Conservation (phyloP, 2,329 filamentous ascomycete genomes). For the Xylariaceae sp. region DNA sequence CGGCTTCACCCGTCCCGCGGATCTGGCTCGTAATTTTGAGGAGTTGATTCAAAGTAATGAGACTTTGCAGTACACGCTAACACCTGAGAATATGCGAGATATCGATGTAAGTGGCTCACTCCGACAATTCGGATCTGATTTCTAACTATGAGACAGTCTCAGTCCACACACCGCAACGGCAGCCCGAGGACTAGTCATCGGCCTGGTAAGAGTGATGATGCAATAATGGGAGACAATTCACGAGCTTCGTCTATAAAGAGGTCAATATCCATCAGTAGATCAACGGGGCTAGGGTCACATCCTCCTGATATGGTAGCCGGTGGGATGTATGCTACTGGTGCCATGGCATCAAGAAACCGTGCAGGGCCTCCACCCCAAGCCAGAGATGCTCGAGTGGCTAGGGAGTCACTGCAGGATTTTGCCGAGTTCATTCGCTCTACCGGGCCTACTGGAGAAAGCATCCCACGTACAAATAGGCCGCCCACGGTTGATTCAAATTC, state of each 20-base stretch:
- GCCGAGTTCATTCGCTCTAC: constrained; percentile 86
- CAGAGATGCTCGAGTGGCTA: constrained; percentile 65
- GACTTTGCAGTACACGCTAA: constrained; percentile 77
- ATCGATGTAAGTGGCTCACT: constrained; percentile 54
- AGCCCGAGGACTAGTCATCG: constrained; percentile 40
- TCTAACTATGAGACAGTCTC: constrained; percentile 32
- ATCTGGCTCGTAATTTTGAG: constrained; percentile 66
- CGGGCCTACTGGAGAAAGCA: constrained; percentile 53
- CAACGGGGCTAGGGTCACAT: constrained; percentile 36
- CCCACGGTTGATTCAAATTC: constrained; percentile 24
- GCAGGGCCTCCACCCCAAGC: constrained; percentile 39
- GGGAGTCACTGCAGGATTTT: constrained; percentile 73
- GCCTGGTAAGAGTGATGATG: constrained; percentile 44
- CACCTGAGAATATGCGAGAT: constrained; percentile 71
- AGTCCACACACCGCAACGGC: constrained; percentile 35
- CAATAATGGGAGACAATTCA: constrained; percentile 34
- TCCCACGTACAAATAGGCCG: constrained; percentile 19
- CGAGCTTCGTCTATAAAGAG: constrained; percentile 41
- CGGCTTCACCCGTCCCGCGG: constrained; percentile 42
- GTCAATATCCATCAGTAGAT: constrained; percentile 39
- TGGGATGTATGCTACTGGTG: constrained; percentile 26
- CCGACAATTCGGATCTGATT: constrained; percentile 10
- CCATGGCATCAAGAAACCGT: constrained; percentile 33
- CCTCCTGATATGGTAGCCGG: constrained; percentile 28
- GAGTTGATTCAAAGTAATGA: constrained; percentile 76